Conservation (phyloP, 2,329 filamentous ascomycete species). For the Cladobotryum mycophilum region DNA sequence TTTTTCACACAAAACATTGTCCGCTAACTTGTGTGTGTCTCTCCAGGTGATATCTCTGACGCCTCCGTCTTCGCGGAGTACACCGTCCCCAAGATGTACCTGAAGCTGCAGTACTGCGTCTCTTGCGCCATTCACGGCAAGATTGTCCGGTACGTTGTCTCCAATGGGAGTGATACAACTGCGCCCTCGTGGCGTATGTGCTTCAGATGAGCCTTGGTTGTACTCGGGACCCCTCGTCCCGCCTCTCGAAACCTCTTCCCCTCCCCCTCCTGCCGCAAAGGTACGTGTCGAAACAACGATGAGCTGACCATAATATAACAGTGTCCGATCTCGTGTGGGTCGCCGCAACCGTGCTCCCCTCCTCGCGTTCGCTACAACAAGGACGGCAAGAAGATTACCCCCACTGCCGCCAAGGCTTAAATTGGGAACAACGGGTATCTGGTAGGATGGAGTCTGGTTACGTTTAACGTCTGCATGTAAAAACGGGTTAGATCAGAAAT, state of each 20-base stretch:
- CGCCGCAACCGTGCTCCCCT: conserved; percentile 98
- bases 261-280: conserved; percentile 15
- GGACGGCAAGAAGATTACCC: conserved; percentile 99
- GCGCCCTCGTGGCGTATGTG: conserved; percentile 39
- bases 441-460: conserved; percentile 33
- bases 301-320: conserved; percentile 45
- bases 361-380: conserved; percentile 99
- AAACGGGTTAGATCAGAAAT: conserved; percentile 31
- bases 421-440: conserved; percentile 20
- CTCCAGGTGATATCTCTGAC: conserved; percentile 97
- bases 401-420: conserved; percentile 48
- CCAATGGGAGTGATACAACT: conserved; percentile 55
- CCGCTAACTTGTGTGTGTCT: conserved; percentile 4
- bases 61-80: conserved; percentile 99
- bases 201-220: conserved; percentile 57
- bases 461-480: conserved; percentile 33
- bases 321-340: conserved; percentile 93
- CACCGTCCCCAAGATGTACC: conserved; percentile 99
- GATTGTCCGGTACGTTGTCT: conserved; percentile 94
- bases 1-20: not conserved
- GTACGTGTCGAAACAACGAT: conserved; percentile 23
- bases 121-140: conserved; percentile 99
- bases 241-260: conserved; percentile 11
- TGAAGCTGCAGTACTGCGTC: conserved; percentile 99
- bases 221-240: conserved; percentile 33